phyloP scores from a whole-genome alignment of 495 filamentous ascomycete genomes.

The Aspergillus bridgeri region DNA sequence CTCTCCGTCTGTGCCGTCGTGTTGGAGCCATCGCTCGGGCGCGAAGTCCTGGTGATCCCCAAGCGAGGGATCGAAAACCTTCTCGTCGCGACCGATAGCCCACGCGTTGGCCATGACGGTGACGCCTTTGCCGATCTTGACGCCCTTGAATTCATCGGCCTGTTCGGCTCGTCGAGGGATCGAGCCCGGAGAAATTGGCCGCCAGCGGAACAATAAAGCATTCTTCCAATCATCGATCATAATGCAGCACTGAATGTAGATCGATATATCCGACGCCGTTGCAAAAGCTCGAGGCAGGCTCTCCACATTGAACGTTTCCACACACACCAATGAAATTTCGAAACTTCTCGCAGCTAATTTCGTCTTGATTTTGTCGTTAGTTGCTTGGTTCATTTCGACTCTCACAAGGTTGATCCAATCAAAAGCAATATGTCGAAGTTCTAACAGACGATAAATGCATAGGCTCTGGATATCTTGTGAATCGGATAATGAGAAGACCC shows the following conservation, averaged over 20 bases:
- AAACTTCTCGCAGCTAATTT: constrained; percentile 25
- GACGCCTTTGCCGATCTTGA: constrained; percentile 49
- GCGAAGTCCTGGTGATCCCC: constrained; percentile 20
- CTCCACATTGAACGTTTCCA: constrained; percentile 35
- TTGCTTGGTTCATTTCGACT: constrained; percentile 9
- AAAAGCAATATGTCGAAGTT: constrained; percentile 13
- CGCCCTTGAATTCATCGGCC: constrained; percentile 47
- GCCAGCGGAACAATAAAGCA: constrained; percentile 32
- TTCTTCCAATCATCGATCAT: constrained; percentile 30
- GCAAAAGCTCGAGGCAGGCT: constrained; percentile 12
- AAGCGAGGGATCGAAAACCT: constrained; percentile 22
- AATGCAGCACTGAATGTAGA: constrained; percentile 38
- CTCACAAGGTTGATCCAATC: constrained; percentile 12
- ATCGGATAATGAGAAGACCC: constrained; percentile 35
- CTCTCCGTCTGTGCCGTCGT: constrained; percentile 3
- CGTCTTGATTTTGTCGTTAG: constrained; percentile 15
- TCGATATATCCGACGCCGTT: constrained; percentile 18
- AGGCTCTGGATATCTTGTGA: constrained; percentile 7
- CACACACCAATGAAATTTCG: constrained; percentile 35
- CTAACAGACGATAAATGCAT: constrained; percentile 6
- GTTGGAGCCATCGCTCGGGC: constrained; percentile 25
- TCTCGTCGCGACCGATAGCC: constrained; percentile 28
- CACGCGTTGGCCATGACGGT: constrained; percentile 55
- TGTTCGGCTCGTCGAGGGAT: constrained; percentile 51
- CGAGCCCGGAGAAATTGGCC: constrained; percentile 28